Evolutionary conservation across 1,139 yeast genomes (phyloP).

Genomic region (Geotrichum klebahnii): DNA sequence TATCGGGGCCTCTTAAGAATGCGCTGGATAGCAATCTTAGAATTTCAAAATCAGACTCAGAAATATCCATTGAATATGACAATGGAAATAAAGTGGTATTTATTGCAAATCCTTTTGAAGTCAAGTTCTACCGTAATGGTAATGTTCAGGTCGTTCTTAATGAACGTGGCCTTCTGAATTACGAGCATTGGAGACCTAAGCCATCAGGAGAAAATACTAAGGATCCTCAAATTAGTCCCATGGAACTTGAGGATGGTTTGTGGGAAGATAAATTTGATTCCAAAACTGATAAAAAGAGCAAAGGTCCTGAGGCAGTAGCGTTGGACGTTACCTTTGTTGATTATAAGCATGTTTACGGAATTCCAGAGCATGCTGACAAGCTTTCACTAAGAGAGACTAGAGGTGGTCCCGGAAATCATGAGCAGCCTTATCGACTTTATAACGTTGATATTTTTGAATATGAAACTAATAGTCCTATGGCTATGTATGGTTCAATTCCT

Average conservation of each 20-base stretch:
- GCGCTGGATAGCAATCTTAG: slow-evolving; percentile 15
- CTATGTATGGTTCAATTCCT: slow-evolving; percentile 96
- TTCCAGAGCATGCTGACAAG: slow-evolving; percentile 91
- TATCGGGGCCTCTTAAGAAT: slow-evolving; percentile 37
- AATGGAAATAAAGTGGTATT: slow-evolving; percentile 43
- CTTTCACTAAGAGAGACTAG: slow-evolving; percentile 66
- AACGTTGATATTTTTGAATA: slow-evolving; percentile 95
- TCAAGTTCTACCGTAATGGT: slow-evolving; percentile 48
- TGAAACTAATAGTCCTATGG: slow-evolving; percentile 70
- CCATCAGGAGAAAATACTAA: slow-evolving; percentile 29
- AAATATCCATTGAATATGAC: slow-evolving; percentile 42
- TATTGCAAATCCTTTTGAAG: slow-evolving; percentile 48
- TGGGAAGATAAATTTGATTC: slow-evolving; percentile 47
- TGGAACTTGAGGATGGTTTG: slow-evolving; percentile 35
- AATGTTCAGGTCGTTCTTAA: slow-evolving; percentile 56
- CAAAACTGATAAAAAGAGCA: slow-evolving; percentile 54
- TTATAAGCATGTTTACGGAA: slow-evolving; percentile 70
- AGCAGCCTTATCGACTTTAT: slow-evolving; percentile 76
- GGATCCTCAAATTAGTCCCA: slow-evolving; percentile 24
- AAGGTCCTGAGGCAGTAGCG: slow-evolving; percentile 90
- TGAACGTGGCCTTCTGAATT: slow-evolving; percentile 62
- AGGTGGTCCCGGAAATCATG: slow-evolving; percentile 39
- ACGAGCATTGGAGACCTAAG: slow-evolving; percentile 68
- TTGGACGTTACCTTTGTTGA: slow-evolving; percentile 66
- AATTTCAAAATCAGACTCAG: slow-evolving; percentile 20